Evolutionary conservation across 2,329 filamentous ascomycete genomes (phyloP).

Genomic region (Xylariaceae sp.): DNA sequence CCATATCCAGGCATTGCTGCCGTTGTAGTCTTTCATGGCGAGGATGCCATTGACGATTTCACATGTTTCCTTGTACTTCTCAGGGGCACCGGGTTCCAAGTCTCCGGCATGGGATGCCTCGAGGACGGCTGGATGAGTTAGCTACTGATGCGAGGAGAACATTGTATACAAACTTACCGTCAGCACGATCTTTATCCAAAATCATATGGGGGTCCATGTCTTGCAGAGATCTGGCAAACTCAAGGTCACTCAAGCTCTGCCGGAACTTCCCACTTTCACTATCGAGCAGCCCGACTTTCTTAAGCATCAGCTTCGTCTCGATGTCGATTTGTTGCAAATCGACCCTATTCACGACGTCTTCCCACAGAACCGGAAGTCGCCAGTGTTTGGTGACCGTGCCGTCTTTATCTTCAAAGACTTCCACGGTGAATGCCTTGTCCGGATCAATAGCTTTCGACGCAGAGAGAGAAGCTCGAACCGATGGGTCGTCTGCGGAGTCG

Average conservation of each 20-base stretch:
- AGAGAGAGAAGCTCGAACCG: too few species aligned
- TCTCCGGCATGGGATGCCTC: conserved; percentile 42
- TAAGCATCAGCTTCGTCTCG: conserved; percentile 16
- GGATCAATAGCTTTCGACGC: neutral
- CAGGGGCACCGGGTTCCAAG: conserved; percentile 36
- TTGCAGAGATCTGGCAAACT: conserved; percentile 12
- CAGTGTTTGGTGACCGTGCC: conserved; percentile 15
- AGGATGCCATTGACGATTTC: conserved; percentile 33
- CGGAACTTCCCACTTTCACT: neutral
- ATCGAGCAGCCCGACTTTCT: conserved; percentile 18
- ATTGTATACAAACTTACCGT: conserved; percentile 12
- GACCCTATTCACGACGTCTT: conserved; percentile 13
- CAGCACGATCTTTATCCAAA: conserved; percentile 23
- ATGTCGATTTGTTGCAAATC: conserved; percentile 13
- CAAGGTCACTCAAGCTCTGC: conserved; percentile 1
- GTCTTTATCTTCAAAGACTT: conserved; percentile 6
- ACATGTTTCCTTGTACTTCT: conserved; percentile 35
- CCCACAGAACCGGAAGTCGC: conserved; percentile 23
- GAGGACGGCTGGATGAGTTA: conserved; percentile 33
- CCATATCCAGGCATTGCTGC: conserved; percentile 26
- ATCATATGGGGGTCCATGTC: conserved; percentile 17
- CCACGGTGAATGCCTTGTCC: neutral
- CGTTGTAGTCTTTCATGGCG: conserved; percentile 17
- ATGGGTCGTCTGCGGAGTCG: conserved; percentile 1
- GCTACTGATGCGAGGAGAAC: neutral